Conservation (phyloP, 768 basidiomycete species). For the Clavaria fumosa region DNA sequence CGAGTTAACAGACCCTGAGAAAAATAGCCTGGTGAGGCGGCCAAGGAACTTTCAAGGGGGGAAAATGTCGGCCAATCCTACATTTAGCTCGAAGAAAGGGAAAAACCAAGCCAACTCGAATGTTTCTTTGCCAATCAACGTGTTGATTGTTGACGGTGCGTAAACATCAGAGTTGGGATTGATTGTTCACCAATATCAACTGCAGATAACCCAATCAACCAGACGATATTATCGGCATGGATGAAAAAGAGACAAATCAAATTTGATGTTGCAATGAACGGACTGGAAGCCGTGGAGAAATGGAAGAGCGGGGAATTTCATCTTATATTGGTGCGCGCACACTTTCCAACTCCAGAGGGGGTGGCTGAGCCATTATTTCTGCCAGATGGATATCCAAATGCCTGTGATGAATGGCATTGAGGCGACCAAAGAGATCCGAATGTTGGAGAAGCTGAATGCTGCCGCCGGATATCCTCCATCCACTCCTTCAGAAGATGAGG, state of each 20-base stretch:
- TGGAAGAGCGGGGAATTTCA: constrained; percentile 91
- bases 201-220: constrained; percentile 95
- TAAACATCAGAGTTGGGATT: constrained; percentile 2
- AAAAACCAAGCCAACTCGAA: constrained; percentile 43
- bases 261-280: constrained; percentile 88
- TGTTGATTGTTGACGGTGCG: constrained; percentile 93
- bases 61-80: too few relatives aligned
- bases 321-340: constrained; percentile 91
- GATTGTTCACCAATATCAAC: constrained; percentile 8
- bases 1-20: too few relatives aligned
- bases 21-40: too few relatives aligned
- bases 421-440: constrained; percentile 90
- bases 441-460: constrained; percentile 56
- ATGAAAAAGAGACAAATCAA: constrained; percentile 95
- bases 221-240: constrained; percentile 92
- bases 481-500: constrained; percentile 40
- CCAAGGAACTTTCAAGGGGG: too few relatives aligned
- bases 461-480: constrained; percentile 52
- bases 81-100: constrained; percentile 29
- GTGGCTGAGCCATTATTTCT: constrained; percentile 7
- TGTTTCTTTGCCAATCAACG: constrained; percentile 92
- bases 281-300: constrained; percentile 89
- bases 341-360: too few relatives aligned
- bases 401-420: constrained; percentile 98
- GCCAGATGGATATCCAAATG: constrained; percentile 99